phyloP scores from a whole-genome alignment of 371 early-diverging fungal genomes.

The Haplosporangium sp. region DNA sequence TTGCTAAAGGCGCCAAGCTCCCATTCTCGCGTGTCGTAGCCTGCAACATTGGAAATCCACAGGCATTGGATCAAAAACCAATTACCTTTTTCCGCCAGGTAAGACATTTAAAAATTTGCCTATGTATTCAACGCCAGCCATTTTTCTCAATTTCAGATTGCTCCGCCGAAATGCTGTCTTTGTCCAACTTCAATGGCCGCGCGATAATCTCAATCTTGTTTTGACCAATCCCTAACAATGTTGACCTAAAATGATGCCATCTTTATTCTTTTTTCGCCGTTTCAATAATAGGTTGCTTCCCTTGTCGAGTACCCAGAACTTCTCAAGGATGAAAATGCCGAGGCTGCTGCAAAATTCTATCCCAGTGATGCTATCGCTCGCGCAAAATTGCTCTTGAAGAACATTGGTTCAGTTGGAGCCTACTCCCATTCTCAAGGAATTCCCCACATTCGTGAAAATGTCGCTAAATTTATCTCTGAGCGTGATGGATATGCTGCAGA shows the following conservation, averaged over 20 bases:
- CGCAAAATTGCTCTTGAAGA: slow-evolving; percentile 75
- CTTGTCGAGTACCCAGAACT: slow-evolving; percentile 91
- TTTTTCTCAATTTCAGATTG: not conserved
- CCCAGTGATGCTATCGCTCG: slow-evolving; percentile 90
- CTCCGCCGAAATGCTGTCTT: slow-evolving; percentile 6
- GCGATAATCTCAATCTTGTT: slow-evolving; percentile 28
- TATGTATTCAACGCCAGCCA: slow-evolving; percentile 2
- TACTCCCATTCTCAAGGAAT: slow-evolving; percentile 97
- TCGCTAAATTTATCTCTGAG: slow-evolving; percentile 85
- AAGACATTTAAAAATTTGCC: slow-evolving; percentile 56
- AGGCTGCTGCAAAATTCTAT: slow-evolving; percentile 68
- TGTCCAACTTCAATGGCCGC: slow-evolving; percentile 37
- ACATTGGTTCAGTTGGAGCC: slow-evolving; percentile 87
- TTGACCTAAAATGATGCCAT: slow-evolving; percentile 16
- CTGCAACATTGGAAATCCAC: slow-evolving; percentile 99
- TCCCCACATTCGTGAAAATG: slow-evolving; percentile 83
- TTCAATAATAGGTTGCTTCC: slow-evolving; percentile 75
- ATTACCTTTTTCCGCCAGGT: slow-evolving; percentile 98
- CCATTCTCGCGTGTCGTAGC: slow-evolving; percentile 85
- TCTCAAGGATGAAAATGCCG: slow-evolving; percentile 67
- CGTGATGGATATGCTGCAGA: slow-evolving; percentile 90
- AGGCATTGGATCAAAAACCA: slow-evolving; percentile 93
- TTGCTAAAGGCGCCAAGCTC: slow-evolving; percentile 61
- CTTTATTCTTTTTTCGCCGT: not conserved
- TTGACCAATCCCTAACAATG: slow-evolving; percentile 11